Evolutionary conservation across 306 rosid genomes (phyloP).

Genomic region (Fragaria vesca): DNA sequence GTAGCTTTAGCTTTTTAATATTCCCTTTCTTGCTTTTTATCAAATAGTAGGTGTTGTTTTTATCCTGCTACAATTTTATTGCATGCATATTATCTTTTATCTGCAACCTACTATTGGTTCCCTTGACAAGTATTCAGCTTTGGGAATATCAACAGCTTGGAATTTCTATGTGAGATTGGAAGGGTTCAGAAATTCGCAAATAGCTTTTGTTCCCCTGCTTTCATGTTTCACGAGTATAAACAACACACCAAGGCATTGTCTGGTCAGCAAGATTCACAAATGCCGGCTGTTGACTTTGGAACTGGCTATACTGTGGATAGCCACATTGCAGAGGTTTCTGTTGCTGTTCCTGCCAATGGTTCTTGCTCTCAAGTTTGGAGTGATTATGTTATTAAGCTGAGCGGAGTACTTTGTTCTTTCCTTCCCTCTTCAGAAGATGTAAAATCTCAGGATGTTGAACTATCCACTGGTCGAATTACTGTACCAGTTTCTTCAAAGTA

Average conservation of each 20-base stretch:
- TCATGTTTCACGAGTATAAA: conserved; percentile 74
- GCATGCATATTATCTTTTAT: conserved; percentile 1
- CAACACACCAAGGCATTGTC: conserved; percentile 41
- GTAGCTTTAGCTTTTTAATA: background rate
- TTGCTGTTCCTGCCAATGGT: conserved; percentile 37
- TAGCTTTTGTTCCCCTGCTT: conserved; percentile 94
- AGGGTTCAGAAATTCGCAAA: conserved; percentile 91
- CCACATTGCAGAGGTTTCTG: conserved; percentile 38
- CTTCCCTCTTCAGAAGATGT: conserved; percentile 59
- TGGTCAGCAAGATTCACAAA: conserved; percentile 37
- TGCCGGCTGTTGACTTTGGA: conserved; percentile 38
- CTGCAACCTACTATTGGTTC: conserved; percentile 1
- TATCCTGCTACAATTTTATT: conserved; percentile 23
- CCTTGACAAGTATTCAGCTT: conserved; percentile 71
- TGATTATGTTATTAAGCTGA: conserved; percentile 63
- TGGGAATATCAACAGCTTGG: conserved; percentile 77
- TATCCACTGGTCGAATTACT: conserved; percentile 55
- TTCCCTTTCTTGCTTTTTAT: conserved; percentile 1
- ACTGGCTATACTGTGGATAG: conserved; percentile 34
- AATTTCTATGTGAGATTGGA: conserved; percentile 90
- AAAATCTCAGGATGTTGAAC: conserved; percentile 48
- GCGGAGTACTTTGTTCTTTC: conserved; percentile 83
- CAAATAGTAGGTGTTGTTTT: conserved; percentile 13
- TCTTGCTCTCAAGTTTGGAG: conserved; percentile 65
- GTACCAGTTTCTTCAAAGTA: conserved; percentile 60